Evolutionary conservation across 2,329 filamentous ascomycete genomes (phyloP).

Genomic region (Neophaeococcomyces mojaviensis): DNA sequence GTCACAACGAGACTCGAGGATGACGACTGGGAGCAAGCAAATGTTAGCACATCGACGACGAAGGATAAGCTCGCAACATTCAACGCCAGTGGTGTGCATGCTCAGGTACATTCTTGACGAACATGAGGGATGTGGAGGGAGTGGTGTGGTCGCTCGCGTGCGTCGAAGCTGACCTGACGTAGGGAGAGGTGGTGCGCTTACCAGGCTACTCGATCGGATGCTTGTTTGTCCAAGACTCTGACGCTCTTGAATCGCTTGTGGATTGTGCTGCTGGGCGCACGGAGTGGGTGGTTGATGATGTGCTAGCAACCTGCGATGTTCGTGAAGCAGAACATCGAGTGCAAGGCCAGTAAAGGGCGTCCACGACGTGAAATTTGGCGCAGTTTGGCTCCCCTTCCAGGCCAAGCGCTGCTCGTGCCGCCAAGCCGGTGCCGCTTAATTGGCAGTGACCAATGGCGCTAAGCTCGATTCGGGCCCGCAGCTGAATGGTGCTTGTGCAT

Average conservation of each 20-base stretch:
- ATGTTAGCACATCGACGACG: background rate
- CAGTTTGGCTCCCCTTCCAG: slow-evolving; percentile 3
- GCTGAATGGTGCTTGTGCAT: background rate
- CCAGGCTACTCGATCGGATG: background rate
- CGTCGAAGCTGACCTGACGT: slow-evolving; percentile 5
- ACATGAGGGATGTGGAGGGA: background rate
- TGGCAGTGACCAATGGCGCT: background rate
- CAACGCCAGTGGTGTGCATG: too few species aligned
- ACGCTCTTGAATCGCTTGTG: background rate
- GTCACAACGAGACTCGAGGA: slow-evolving; percentile 12
- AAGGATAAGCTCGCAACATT: background rate
- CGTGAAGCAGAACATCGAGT: background rate
- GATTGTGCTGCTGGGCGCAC: background rate
- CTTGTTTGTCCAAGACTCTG: background rate
- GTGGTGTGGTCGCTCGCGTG: slow-evolving; percentile 2
- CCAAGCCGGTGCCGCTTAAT: slow-evolving; percentile 6
- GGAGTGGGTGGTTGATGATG: background rate
- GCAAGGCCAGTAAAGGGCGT: slow-evolving; percentile 2
- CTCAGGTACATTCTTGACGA: background rate
- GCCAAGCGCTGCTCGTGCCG: slow-evolving; percentile 5
- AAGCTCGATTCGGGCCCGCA: slow-evolving; percentile 4
- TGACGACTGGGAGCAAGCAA: background rate
- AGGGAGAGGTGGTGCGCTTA: slow-evolving; percentile 6
- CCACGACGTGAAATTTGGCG: slow-evolving; percentile 8
- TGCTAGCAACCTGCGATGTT: background rate